Percentiles rank a stretch among this genome's conserved stretches.
These are phyloP conservation scores for Amanita thiersii DNA, from an alignment of 768 basidiomycete species.

Conservation along the genomic window DNA sequence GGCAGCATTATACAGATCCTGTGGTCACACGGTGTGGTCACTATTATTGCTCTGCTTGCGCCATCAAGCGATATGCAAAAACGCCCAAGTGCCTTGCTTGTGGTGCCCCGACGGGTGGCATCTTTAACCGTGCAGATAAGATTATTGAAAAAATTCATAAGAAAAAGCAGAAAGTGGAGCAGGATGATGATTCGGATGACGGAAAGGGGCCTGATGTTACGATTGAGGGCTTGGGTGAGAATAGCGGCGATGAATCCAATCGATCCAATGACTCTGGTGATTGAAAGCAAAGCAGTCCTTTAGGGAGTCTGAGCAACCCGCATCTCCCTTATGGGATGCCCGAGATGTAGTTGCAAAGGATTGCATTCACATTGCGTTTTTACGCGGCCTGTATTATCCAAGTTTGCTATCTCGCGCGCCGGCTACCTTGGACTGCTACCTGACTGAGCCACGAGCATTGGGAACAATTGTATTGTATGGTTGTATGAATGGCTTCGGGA, in stretches of 20 bases:
- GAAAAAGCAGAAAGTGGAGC: slow-evolving; percentile 52
- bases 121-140: slow-evolving; percentile 95
- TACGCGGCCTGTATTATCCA: too few species aligned
- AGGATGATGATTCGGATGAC: slow-evolving; percentile 37
- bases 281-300: too few species aligned
- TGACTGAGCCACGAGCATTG: too few species aligned
- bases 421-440: too few species aligned
- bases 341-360: too few species aligned
- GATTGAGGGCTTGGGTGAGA: slow-evolving; percentile 49
- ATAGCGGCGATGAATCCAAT: slow-evolving; percentile 27
- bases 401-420: too few species aligned
- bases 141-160: slow-evolving; percentile 82
- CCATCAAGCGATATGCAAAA: slow-evolving; percentile 89
- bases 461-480: too few species aligned
- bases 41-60: slow-evolving; percentile 93
- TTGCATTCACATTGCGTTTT: too few species aligned
- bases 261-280: slow-evolving; percentile 16
- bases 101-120: slow-evolving; percentile 86
- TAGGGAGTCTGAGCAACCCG: too few species aligned
- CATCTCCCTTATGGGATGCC: too few species aligned
- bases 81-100: slow-evolving; percentile 96
- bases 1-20: slow-evolving; percentile 91
- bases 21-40: slow-evolving; percentile 95
- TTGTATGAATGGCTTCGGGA: too few species aligned
- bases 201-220: slow-evolving; percentile 34